A percentile compares a stretch with the other conserved stretches of the same genome.
Conservation (phyloP, 768 basidiomycete genomes). For the Rhodotorula kratochvilovae region DNA sequence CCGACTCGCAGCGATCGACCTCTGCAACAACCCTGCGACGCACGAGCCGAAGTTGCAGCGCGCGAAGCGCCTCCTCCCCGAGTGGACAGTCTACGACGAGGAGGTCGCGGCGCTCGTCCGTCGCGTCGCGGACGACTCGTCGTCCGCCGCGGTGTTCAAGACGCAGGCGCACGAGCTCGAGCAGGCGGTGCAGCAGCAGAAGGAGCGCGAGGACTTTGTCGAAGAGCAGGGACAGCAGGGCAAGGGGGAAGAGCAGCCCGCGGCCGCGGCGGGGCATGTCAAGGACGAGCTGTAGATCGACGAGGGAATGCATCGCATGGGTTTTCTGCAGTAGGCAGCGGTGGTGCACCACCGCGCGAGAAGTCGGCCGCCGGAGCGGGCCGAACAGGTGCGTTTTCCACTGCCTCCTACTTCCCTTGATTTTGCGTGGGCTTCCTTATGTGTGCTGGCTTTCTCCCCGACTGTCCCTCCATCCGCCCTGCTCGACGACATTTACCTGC, state of each 20-base stretch:
- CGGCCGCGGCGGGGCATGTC: not conserved
- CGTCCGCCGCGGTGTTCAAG: conserved; percentile 48
- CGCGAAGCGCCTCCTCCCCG: conserved; percentile 81
- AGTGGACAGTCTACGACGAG: conserved; percentile 90
- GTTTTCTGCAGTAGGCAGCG: too few species aligned
- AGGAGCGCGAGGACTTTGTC: conserved; percentile 35
- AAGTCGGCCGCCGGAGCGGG: too few species aligned
- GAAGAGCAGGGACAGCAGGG: conserved; percentile 3
- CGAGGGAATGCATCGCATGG: not conserved
- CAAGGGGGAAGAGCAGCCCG: not conserved
- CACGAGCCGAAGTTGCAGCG: conserved; percentile 95
- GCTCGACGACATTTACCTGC: too few species aligned
- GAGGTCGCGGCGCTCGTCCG: conserved; percentile 82
- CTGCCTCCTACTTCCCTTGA: too few species aligned
- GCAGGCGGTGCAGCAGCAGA: conserved; percentile 41
- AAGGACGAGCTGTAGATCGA: conserved; percentile 14
- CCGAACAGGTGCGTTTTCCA: too few species aligned
- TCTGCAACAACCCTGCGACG: conserved; percentile 58
- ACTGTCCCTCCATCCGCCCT: too few species aligned
- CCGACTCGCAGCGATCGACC: conserved; percentile 65
- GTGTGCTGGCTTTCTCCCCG: too few species aligned
- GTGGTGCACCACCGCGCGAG: too few species aligned
- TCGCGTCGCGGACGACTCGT: conserved; percentile 58
- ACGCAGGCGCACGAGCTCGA: conserved; percentile 38
- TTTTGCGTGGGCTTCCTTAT: too few species aligned